Evolutionary conservation across 805 yeast genomes (phyloP).

Genomic region (Cyberlindnera xylosilytica): DNA sequence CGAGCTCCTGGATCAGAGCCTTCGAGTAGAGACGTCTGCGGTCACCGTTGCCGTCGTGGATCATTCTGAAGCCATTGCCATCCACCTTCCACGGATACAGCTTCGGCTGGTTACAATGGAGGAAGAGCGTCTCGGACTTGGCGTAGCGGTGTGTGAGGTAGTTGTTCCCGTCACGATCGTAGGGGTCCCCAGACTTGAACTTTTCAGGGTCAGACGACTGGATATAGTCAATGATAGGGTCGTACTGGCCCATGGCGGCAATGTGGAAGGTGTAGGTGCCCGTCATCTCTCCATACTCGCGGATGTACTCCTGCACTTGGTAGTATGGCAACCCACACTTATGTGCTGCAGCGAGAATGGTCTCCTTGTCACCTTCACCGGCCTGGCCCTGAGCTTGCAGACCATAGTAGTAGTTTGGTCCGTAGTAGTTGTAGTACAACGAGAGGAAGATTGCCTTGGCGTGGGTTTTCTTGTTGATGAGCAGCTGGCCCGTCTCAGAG

Average conservation of each 20-base stretch:
- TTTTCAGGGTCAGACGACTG: slow-evolving; percentile 17
- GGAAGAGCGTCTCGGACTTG: slow-evolving; percentile 25
- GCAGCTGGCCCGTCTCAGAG: slow-evolving; percentile 66
- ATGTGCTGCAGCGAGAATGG: slow-evolving; percentile 67
- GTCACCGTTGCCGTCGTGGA: slow-evolving; percentile 18
- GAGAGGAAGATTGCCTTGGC: slow-evolving; percentile 55
- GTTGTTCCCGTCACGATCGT: slow-evolving; percentile 19
- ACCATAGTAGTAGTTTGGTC: slow-evolving; percentile 60
- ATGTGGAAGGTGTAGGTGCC: slow-evolving; percentile 38
- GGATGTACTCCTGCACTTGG: slow-evolving; percentile 50
- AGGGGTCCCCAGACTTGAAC: slow-evolving; percentile 12
- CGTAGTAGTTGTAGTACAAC: slow-evolving; percentile 58
- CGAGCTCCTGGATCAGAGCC: slow-evolving; percentile 22
- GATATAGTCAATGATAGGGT: slow-evolving; percentile 42
- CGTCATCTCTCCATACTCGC: slow-evolving; percentile 44
- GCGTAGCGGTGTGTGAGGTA: slow-evolving; percentile 22
- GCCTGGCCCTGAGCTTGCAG: slow-evolving; percentile 64
- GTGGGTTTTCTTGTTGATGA: slow-evolving; percentile 56
- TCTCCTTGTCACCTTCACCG: slow-evolving; percentile 80
- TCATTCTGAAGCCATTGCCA: slow-evolving; percentile 26
- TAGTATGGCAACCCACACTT: slow-evolving; percentile 46
- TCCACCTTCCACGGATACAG: slow-evolving; percentile 29
- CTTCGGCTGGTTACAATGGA: slow-evolving; percentile 30
- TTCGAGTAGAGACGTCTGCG: slow-evolving; percentile 24
- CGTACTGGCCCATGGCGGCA: slow-evolving; percentile 56